Evolutionary conservation across 1,284 basidiomycete species (phyloP), one percentile per base, ranked within the genome.

Genomic region (Anthracocystis walkeri): DNA sequence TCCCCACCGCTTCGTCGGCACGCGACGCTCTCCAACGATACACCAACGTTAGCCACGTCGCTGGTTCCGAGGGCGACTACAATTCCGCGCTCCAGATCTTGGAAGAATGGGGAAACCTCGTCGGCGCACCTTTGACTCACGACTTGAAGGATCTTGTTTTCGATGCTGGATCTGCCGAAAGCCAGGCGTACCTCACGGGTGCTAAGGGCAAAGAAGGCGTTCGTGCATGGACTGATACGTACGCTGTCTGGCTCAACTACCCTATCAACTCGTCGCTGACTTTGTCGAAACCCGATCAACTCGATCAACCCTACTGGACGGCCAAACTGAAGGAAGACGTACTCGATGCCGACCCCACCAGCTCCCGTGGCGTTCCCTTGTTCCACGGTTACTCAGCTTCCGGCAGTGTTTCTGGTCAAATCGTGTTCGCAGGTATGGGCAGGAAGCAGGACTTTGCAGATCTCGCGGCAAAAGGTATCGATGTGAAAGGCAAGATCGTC

Each of bases 341-440:
- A 84, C 81, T 88, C 18, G 79, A 85, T 2, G 86, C 86, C 18
- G 88, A 89, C 71, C 85, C 87, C 0, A 86, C 86, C 56, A 80
- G 85, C 20, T 75, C 82, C 5, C 82, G 87, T 3, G 87, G 87
- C 66, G 85, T 87, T 0, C 87, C 86, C 29, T 63, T 80, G 20
- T 87, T 86, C 77, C 86, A 87, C 68, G 86, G 86, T n/a, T 86
- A 85, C 60, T 82, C 81, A 1, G 85, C 79, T 48, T 80, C 79
- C 2, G 86, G 86, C 8, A 71, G 68, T 23, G 86, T 82, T 6
- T 60, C 41, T 3, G 94, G 92, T 1, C 88, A 89, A 80, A 87
- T 94, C 23, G 88, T 97, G 14, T 95, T 93, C 77, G 95, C 90
- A 0, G 91, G 93, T 71, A 93, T 93, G 70, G 94, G 94, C 1